Base-by-base conservation (phyloP, 176 grass and related monocot species). In the Phoenix roebelenii region DNA sequence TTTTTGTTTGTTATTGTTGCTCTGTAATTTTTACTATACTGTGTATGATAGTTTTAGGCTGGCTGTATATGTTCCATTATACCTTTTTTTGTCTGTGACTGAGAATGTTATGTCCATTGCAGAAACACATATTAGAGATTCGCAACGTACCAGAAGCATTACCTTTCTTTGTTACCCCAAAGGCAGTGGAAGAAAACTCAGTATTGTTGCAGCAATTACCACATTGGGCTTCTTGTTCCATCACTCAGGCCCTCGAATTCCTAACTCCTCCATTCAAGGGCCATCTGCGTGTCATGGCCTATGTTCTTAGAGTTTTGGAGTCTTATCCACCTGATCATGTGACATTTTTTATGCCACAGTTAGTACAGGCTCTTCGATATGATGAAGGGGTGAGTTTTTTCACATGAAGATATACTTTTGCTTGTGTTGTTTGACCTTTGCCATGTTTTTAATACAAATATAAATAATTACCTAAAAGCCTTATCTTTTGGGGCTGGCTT, bases 271-370 rank as follows among this genome's bases (percentile, higher is more conserved):
- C 87, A 75, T 98, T 77, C 73, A 98, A 98, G 76, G 93, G 93
- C 32, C 93, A 98, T 59, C 86, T 80, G 15, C 83, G 93, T 77
- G 87, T 98, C 22, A 98, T 98, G 93, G 93, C 93, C 62, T 98
- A 98, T 66, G 84, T 92, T 54, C 84, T 98, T 69, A 83, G 93
- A 78, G 93, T 98, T 74, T 57, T 98, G 63, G 93, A 98, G 73
- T 92, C 93, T n/a, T 98, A 98, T 51, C 93, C 93, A 58, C 87
- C 93, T 65, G 84, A 92, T 57, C 67, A 72, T 76, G 87, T 98
- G 57, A 98, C 93, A 15, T 98, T 98, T 71, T 98, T 98, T 72
- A 98, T 98, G 93, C 93, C 93, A 39, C 93, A 98, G 73, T 71
- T 98, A 50, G 93, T 98, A 57, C 93, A 98, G 61, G 89, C 93